Base-by-base conservation (phyloP, 2,329 filamentous ascomycete genomes). In the Aspergillus udagawae region DNA sequence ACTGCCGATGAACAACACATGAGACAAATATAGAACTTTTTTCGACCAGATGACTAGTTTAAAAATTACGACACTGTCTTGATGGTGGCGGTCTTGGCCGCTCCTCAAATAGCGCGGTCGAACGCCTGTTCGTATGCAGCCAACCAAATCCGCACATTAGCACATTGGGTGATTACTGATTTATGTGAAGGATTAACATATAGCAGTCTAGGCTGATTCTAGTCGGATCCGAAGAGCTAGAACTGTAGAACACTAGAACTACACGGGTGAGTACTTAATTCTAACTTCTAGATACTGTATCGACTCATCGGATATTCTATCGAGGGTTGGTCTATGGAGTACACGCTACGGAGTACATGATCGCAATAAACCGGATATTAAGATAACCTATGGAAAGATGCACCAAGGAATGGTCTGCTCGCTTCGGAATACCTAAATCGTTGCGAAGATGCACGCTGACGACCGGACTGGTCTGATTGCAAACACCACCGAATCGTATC, bases 51-150 rank as follows among this genome's bases (percentile, higher is more conserved):
- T 21, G 41, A 44, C 41, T n/a, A 21, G 41, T 44, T n/a, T 8
- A 44, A 20, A 20, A 44, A 21, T n/a, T 20, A 12, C 10, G 5
- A 47, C 29, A 45, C 2, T 12, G 10, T 45, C 3, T 23, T 21
- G 12, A 47, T 5, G n/a, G 44, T 47, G 44, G 44, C 44, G 44
- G 44, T 27, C 44, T 47, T 47, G 44, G 44, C 44, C 6, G 20
- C 5, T 21, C 21, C n/a, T 52, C 29, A 42, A 56, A 56, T 58
- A 17, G 54, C 53, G 53, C 57, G 51, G 38, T 53, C 53, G 52
- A 55, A 58, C 52, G 58, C 58, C 42, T 55, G 55, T 55, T 51
- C 52, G 45, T 55, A 55, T 59, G 55, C 57, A 57, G 51, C 56
- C 41, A 49, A n/a, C 25, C 27, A 14, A 21, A 49, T 44, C 47